Percentiles rank a stretch among this genome's conserved stretches.
These are phyloP conservation scores for Dittrichia graveolens DNA, from an alignment of 129 eudicot species.

Conservation along the genomic window DNA sequence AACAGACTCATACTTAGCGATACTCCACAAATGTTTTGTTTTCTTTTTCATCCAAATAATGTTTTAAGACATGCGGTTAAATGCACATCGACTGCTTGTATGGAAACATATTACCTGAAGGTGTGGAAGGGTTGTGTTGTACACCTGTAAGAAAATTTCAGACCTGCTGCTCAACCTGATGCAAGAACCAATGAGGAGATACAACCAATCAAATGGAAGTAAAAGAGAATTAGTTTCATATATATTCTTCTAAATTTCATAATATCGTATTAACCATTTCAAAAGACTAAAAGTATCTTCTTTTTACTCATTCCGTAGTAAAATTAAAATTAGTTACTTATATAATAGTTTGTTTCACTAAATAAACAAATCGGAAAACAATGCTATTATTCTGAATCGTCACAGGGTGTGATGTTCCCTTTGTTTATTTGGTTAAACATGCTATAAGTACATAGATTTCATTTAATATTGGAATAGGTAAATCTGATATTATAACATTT, in stretches of 20 bases:
- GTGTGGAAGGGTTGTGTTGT: conserved; percentile 51
- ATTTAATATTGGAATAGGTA: not conserved
- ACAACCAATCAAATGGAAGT: not conserved
- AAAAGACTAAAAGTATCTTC: not conserved
- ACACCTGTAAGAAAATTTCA: conserved; percentile 51
- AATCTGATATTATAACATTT: not conserved
- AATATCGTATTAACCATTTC: not conserved
- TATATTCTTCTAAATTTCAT: not conserved
- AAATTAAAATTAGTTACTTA: not conserved
- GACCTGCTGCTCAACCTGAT: conserved; percentile 71
- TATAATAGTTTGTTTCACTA: not conserved
- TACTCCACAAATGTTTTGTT: too few species aligned
- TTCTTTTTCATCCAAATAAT: not conserved
- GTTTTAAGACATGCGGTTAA: not conserved
- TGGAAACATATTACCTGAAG: conserved; percentile 59
- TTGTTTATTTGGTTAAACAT: too few species aligned
- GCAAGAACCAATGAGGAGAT: conserved; percentile 12
- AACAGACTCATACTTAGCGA: too few species aligned
- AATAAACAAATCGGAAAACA: not conserved
- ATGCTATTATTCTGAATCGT: not conserved
- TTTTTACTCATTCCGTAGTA: not conserved
- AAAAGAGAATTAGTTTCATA: not conserved
- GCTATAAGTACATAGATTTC: not conserved
- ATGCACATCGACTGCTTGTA: not conserved
- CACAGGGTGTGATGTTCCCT: not conserved